Percentiles rank a stretch among this genome's conserved stretches.
Conservation (phyloP, 2,329 filamentous ascomycete genomes). For the Trichoderma semiorbis region DNA sequence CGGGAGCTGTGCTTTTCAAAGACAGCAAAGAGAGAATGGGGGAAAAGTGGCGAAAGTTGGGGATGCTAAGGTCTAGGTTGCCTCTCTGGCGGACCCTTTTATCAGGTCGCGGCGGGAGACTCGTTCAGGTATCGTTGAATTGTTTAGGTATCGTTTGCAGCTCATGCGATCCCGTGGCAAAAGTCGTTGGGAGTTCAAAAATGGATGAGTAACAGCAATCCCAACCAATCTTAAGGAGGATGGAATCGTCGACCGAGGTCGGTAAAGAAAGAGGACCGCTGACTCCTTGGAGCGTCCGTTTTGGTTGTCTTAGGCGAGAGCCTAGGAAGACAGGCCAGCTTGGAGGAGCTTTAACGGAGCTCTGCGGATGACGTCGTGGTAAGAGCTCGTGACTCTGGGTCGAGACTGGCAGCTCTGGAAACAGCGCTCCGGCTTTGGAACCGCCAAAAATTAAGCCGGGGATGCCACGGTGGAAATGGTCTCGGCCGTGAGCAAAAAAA, state of each 20-base stretch:
- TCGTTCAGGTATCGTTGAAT: not conserved
- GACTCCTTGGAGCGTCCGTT: conserved; percentile 49
- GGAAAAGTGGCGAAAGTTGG: conserved; percentile 23
- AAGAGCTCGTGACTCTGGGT: conserved; percentile 18
- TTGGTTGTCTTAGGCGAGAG: conserved; percentile 39
- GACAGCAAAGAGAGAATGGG: not conserved
- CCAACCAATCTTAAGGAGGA: conserved; percentile 45
- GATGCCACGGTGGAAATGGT: conserved; percentile 17
- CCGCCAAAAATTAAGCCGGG: conserved; percentile 16
- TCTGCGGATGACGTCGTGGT: conserved; percentile 23
- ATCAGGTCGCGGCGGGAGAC: conserved; percentile 9
- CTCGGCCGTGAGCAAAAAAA: not conserved
- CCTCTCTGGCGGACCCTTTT: conserved; percentile 24
- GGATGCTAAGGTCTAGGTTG: conserved; percentile 14
- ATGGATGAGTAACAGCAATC: conserved; percentile 2
- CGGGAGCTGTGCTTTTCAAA: not conserved
- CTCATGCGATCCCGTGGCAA: not conserved
- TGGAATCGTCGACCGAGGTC: conserved; percentile 50
- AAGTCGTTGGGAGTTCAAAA: not conserved
- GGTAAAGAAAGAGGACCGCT: conserved; percentile 46
- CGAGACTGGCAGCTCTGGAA: conserved; percentile 19
- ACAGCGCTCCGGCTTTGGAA: conserved; percentile 14
- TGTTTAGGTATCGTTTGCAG: not conserved
- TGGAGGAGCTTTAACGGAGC: conserved; percentile 24
- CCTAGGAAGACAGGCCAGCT: conserved; percentile 22